Evolutionary conservation across 768 basidiomycete genomes (phyloP).

Genomic region (Lepiota venenata): DNA sequence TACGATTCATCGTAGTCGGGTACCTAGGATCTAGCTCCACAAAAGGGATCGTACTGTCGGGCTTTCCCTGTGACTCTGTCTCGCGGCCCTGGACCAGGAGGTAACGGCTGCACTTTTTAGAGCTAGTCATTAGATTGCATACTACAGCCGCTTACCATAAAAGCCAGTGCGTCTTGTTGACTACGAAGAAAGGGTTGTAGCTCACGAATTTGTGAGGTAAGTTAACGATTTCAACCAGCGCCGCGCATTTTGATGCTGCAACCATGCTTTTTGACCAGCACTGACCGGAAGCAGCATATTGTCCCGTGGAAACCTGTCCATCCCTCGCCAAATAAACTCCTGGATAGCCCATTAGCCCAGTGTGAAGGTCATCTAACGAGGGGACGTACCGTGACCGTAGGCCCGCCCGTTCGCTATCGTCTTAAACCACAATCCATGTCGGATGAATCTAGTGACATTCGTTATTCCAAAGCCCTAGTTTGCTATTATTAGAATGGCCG

Average conservation of each 20-base stretch:
- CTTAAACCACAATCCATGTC: constrained; percentile 69
- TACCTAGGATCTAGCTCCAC: constrained; percentile 49
- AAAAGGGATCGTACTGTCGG: constrained; percentile 27
- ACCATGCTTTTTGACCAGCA: constrained; percentile 53
- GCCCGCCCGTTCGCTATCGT: constrained; percentile 53
- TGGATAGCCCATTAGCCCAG: constrained; percentile 19
- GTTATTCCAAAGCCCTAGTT: background rate
- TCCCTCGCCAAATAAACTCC: constrained; percentile 72
- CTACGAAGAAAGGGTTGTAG: constrained; percentile 50
- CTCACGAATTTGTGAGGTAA: constrained; percentile 52
- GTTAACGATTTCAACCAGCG: constrained; percentile 67
- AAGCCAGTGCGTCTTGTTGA: constrained; percentile 66
- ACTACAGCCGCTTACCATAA: constrained; percentile 44
- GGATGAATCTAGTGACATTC: constrained; percentile 49
- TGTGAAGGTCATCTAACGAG: background rate
- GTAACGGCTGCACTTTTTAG: constrained; percentile 44
- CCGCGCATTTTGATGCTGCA: constrained; percentile 45
- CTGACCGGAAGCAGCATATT: constrained; percentile 34
- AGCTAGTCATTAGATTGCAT: background rate
- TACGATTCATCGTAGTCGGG: constrained; percentile 34
- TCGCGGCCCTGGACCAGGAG: constrained; percentile 46
- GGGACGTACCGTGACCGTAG: constrained; percentile 52
- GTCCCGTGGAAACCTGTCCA: constrained; percentile 40
- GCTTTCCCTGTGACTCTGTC: background rate
- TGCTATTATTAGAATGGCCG: too few relatives aligned